Percentiles rank a stretch among this genome's conserved stretches.
These are phyloP conservation scores for Penicillium sp. DNA, from an alignment of 2,329 filamentous ascomycete species.

Conservation along the genomic window DNA sequence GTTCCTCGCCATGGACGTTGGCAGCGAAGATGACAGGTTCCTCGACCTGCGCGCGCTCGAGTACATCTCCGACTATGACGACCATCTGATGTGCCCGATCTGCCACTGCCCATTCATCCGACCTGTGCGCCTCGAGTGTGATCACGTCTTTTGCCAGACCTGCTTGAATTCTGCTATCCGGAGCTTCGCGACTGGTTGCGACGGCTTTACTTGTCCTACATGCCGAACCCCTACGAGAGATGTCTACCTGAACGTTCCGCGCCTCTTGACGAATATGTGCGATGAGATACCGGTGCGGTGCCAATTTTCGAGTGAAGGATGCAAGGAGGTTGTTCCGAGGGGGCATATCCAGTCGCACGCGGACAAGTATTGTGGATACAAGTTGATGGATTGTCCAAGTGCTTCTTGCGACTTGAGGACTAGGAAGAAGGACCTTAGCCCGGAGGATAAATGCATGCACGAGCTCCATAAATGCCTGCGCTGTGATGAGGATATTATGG, in stretches of 20 bases:
- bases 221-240: conserved; percentile 56
- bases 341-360: conserved; percentile 64
- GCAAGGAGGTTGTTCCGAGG: conserved; percentile 58
- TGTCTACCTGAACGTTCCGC: conserved; percentile 53
- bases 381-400: conserved; percentile 58
- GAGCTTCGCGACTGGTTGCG: conserved; percentile 35
- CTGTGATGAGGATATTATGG: conserved; percentile 59
- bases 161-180: conserved; percentile 59
- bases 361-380: conserved; percentile 64
- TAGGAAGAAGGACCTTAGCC: conserved; percentile 60
- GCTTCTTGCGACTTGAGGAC: conserved; percentile 56
- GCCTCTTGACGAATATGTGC: conserved; percentile 64
- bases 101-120: conserved; percentile 67
- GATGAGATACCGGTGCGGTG: conserved; percentile 66
- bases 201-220: conserved; percentile 58
- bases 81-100: conserved; percentile 67
- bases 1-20: conserved; percentile 36
- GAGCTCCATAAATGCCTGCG: conserved; percentile 56
- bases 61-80: conserved; percentile 61
- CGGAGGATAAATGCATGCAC: conserved; percentile 58
- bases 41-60: conserved; percentile 64
- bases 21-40: conserved; percentile 33
- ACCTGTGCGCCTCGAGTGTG: conserved; percentile 63
- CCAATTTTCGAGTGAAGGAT: conserved; percentile 60
- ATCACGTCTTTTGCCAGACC: conserved; percentile 67